Base-by-base conservation (phyloP, 805 yeast genomes). In the Wickerhamia fluorescens region DNA sequence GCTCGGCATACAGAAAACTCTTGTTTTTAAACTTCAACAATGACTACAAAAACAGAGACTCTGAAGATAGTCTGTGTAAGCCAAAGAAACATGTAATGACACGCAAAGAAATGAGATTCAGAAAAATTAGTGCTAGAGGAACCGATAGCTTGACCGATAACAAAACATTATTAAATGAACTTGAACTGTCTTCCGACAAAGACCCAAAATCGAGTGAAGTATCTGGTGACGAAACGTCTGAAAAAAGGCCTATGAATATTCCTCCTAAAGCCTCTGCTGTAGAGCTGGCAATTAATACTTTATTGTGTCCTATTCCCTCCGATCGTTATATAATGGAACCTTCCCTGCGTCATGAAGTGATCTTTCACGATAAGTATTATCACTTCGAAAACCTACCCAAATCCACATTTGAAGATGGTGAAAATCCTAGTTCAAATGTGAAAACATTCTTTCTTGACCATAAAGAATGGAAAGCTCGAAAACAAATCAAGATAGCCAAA, bases 211-310 rank as follows among this genome's bases (percentile, higher is more conserved):
- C n/a, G 31, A 15, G 4, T 18, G 17, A 10, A 14, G 12, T n/a
- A 12, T 16, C 21, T n/a, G 43, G 34, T 4, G 31, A 6, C 12
- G 27, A 15, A 18, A 8, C 24, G 4, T 25, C 20, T 3, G 16
- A 7, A 16, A 10, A 21, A 20, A 16, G n/a, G 13, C 25, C 29
- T 14, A 47, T 71, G 20, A 43, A 51, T 8, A 65, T 75, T 6
- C 71, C 69, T 2, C 68, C 68, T 2, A 57, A 58, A 37, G 68
- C 71, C 1, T 57, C 65, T 3, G 57, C 64, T 1, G 47, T 64
- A 7, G 67, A 60, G 27, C 57, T 66, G 7, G 69, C 68, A 2
- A 33, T 63, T n/a, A 56, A 45, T 40, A 47, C 67, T 2, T 29
- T 63, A 6, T 35, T 62, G 10, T 55, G 63, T 34, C 71, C 71